Base-by-base conservation (phyloP, 768 basidiomycete genomes). In the Tricholoma sp. region DNA sequence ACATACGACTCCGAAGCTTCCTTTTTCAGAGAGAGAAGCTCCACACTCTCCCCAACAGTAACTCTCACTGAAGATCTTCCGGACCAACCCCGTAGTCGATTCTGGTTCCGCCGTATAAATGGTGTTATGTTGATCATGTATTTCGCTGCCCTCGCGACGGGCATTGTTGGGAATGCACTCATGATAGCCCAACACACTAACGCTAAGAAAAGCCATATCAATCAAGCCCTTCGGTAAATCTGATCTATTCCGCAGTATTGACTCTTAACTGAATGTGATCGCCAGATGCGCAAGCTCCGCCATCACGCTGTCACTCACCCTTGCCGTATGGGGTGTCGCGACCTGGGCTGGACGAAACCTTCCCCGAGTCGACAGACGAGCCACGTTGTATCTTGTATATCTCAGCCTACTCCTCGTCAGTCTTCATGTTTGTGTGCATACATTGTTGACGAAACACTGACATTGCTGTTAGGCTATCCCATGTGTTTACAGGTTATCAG, bases 101-200 rank as follows among this genome's bases (percentile, higher is more conserved):
- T 60, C 37, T 64, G 66, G 63, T 69, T 68, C 60, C 71, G 73
- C 45, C 66, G 69, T 22, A 66, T 69, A 52, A 59, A 60, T 24
- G 65, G 66, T 47, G 57, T 52, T 6, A 61, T 66, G 9, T 34
- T 34, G 5, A 19, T 70, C 2, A 34, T 61, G 7, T 69, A 66
- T 52, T 27, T 70, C 18, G 60, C 54, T 5, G 66, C 66, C 10
- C 56, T 65, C 37, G 56, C 64, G 21, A 57, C 63, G 6, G 71
- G 66, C 18, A 63, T 68, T 41, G 55, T 67, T 12, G 67, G 68
- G 9, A 72, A 68, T 22, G 45, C 59, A 10, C 54, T 59, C 22
- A 47, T 66, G 53, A 50, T 58, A 37, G 55, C 58, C 46, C 37
- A 57, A 43, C 46, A 59, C 46, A 52, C 67, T 41, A 10, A 60